Base-by-base conservation (phyloP, 192 early-diverging fungal species). In the Podila epigama region DNA sequence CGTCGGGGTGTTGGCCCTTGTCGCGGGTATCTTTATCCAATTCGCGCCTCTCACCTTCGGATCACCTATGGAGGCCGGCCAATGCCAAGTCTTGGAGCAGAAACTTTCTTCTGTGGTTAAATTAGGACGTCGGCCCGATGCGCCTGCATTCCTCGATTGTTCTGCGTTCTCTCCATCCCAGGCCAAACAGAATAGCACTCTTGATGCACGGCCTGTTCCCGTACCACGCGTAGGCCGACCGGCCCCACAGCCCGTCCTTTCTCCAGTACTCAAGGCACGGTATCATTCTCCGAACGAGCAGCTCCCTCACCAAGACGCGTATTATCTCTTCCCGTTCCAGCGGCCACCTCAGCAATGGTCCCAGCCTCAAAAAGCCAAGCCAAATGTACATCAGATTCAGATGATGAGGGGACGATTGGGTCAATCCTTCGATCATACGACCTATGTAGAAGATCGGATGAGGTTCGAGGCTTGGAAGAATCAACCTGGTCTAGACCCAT, bases 271-370 rank as follows among this genome's bases (percentile, higher is more conserved):
- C 29, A 51, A 62, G 22, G 39, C 39, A 0, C 39, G 25, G 12
- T 69, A 56, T 34, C 68, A 51, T 3, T 15, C 18, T 8, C 18
- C 15, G 8, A 25, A 55, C 2, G 27, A n/a, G 5, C 28, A 51
- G 2, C 28, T 70, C 1, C 69, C 60, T 22, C 9, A 48, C 4
- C 40, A 35, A n/a, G 53, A 57, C 0, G 33, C 56, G 1, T 22
- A 63, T 5, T 70, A 58, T 16, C 61, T 70, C 53, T 63, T 60
- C 4, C 69, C 69, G 6, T 36, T 32, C 35, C 69, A 70, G 51
- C 11, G 69, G 11, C 69, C 69, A 12, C 60, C 69, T 11, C 60
- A 70, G 44, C 37, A 63, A 5, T 62, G 69, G 60, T 15, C 1
- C 1, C n/a, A 22, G 44, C 1, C 15, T 4, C 44, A 48, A 48